These are phyloP conservation scores for Rhizophora apiculata DNA, from an alignment of 345 rosid species.

Conservation along the genomic window DNA sequence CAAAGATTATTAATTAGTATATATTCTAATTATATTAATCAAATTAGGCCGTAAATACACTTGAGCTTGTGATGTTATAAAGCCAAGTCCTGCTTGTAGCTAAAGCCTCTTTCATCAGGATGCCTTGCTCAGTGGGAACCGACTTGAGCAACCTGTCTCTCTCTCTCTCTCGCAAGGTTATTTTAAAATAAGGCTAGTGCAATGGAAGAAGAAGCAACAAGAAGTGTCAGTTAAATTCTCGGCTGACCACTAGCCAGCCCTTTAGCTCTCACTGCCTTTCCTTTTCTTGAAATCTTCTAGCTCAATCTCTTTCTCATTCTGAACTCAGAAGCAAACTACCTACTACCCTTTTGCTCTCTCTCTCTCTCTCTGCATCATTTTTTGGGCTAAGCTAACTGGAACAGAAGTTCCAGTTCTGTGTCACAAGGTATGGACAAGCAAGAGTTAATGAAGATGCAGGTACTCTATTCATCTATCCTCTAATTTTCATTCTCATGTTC, in stretches of 20 bases:
- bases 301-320: constrained; percentile 6
- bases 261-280: neutral
- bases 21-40: neutral
- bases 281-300: constrained; percentile 12
- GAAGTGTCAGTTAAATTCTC: too few relatives aligned
- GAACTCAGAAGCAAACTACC: constrained; percentile 12
- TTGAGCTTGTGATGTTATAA: neutral
- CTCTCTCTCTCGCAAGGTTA: neutral
- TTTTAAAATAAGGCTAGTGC: too few relatives aligned
- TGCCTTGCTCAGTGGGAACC: constrained; percentile 32
- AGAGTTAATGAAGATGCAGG: constrained; percentile 80
- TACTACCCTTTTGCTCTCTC: neutral
- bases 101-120: neutral
- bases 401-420: constrained; percentile 2
- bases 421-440: constrained; percentile 55
- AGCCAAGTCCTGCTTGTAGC: neutral
- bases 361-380: constrained; percentile 14
- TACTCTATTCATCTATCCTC: constrained; percentile 15
- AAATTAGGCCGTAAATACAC: neutral
- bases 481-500: neutral
- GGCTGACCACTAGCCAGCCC: neutral
- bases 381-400: neutral
- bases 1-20: neutral
- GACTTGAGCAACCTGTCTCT: constrained; percentile 23
- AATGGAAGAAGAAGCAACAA: neutral